Evolutionary conservation across 176 grass and related monocot genomes (phyloP), one percentile per base, ranked within the genome.

Genomic region (Phragmites australis): DNA sequence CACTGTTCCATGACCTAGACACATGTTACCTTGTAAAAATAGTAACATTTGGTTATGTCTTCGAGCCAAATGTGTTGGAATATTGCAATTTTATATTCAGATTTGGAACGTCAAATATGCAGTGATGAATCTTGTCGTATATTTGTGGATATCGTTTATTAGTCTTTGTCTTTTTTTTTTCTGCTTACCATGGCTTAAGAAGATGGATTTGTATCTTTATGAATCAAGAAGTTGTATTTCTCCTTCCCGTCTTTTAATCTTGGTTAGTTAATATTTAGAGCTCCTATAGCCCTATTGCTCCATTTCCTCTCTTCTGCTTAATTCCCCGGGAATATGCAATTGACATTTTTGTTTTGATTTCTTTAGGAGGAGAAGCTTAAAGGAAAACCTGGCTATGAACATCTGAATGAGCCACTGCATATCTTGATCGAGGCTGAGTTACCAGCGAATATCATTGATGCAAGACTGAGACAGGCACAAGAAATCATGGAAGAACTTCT

Each of bases 301-400:
- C 26, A 45, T 65, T 63, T 83, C 42, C 9, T 74, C 29, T 19
- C 22, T 68, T 75, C 55, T 65, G 2, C 18, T 53, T 77, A 53
- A 43, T 13, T 53, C 6, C 9, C 25, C 41, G n/a, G 50, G 29
- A 31, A 50, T 50, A 31, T 13, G 6, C 25, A 73, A 19, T 54
- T 73, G 9, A 17, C 6, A 25, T 67, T 57, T 76, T 65, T 65
- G 1, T 63, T 76, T 83, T 43, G 4, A 17, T 83, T 68, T 44
- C 26, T 65, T 65, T 21, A 72, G 93, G 93, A 93, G 81, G 88
- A 97, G 48, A 93, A 88, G 75, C 80, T 97, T 41, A 97, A 88
- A 77, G 93, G 93, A 55, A 97, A 88, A 70, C 86, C 91, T 75
- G 93, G 93, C 17, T 93, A 97, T 79, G 93, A 97, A 59, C 93